Base-by-base conservation (phyloP, 2,329 filamentous ascomycete species). In the Fusarium keratoplasticum region DNA sequence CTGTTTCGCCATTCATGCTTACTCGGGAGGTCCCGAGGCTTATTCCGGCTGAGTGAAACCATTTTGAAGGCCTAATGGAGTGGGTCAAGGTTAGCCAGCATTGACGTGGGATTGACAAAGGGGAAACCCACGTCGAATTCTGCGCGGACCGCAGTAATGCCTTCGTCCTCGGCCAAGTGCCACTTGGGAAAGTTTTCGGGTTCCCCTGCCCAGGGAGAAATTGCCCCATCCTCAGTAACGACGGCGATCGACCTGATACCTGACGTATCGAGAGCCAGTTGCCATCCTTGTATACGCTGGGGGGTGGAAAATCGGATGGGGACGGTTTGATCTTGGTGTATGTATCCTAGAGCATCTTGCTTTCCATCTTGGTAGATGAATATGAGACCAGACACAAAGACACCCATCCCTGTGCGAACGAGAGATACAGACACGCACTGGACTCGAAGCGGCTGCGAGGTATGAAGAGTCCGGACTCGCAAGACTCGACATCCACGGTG, bases 111-210 rank as follows among this genome's bases (percentile, higher is more conserved):
- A 20, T 6, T 18, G 9, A 16, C 33, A 36, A 31, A 18, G 44
- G 13, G 13, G 6, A 9, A 38, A 64, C 64, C 22, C 4, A 71
- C 70, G 54, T 74, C 72, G 25, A 74, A 71, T 27, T 73, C 70
- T 40, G 63, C 72, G 25, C 65, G 63, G n/a, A 73, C 38, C 20
- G 65, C 61, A 52, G 36, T 55, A 42, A 74, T 38, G 5, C 55
- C 60, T 35, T 61, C 22, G 6, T 33, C 11, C 22, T 52, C 63
- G 2, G 55, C 58, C 35, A 73, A 36, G 22, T 29, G 69, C 71
- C 69, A 69, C 40, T 31, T 66, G 18, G 71, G 65, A 6, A 60
- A 62, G 13, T 58, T 16, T 14, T 14, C 54, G 7, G 66, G 66
- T 6, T 59, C 60, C 5, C 66, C 61, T n/a, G 68, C 66, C 68